Conservation (phyloP, 2,329 filamentous ascomycete species). For the Acrodontium crateriforme region DNA sequence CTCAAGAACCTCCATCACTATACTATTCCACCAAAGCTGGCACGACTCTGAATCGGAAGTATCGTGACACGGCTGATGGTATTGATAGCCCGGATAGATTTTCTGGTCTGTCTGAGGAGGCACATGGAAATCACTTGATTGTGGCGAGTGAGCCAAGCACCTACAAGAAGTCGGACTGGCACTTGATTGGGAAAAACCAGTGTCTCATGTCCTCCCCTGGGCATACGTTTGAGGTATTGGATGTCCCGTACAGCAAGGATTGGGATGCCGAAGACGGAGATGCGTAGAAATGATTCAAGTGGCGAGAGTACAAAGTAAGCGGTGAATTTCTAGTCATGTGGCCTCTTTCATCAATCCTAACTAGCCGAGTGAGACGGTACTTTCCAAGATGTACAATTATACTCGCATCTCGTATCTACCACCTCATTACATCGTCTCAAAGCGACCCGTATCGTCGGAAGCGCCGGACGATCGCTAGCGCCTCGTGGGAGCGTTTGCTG, state of each 20-base stretch:
- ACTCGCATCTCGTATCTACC: no score
- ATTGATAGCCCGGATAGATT: slow-evolving; percentile 20
- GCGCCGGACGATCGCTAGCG: no score
- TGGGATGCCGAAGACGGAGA: slow-evolving; percentile 28
- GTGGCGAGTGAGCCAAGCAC: slow-evolving; percentile 42
- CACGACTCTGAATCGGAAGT: slow-evolving; percentile 39
- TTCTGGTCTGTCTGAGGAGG: slow-evolving; percentile 22
- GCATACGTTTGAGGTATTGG: slow-evolving; percentile 25
- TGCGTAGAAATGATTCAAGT: no score
- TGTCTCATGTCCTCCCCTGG: slow-evolving; percentile 28
- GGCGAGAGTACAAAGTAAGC: no score
- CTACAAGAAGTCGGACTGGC: slow-evolving; percentile 38
- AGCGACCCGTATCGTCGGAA: no score
- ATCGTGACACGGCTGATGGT: slow-evolving; percentile 34
- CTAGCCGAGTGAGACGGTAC: no score
- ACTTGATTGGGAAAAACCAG: slow-evolving; percentile 36
- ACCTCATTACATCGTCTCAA: no score
- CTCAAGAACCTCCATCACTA: slow-evolving; percentile 37
- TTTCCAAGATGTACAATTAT: no score
- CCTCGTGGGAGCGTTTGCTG: no score
- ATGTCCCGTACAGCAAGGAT: slow-evolving; percentile 24
- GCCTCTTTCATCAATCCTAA: no score
- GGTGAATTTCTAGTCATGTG: no score
- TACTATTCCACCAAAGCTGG: slow-evolving; percentile 38
- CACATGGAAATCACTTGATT: slow-evolving; percentile 38